Conservation (phyloP, 208 protist genomes). For the Wallacemonas collosoma region DNA sequence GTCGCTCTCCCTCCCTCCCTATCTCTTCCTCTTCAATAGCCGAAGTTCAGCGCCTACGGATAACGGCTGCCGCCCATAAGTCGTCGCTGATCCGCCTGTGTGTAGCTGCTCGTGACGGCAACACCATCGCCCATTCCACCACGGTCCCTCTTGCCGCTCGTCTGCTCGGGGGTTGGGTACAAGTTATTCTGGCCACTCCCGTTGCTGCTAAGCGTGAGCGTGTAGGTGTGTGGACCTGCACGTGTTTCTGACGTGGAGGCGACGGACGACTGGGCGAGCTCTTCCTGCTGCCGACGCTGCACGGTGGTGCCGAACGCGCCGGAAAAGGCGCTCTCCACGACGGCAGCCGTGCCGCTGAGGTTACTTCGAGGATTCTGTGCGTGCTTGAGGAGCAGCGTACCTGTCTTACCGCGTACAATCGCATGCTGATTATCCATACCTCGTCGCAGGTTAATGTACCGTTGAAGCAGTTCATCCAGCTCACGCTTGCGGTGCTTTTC, state of each 20-base stretch:
- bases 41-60: background rate
- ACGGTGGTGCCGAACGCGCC: slow-evolving; percentile 80
- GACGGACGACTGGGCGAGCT: slow-evolving; percentile 11
- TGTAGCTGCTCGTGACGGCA: background rate
- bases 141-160: background rate
- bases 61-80: background rate
- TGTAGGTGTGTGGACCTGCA: too few species aligned
- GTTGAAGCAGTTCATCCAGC: slow-evolving; percentile 84
- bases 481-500: slow-evolving; percentile 84
- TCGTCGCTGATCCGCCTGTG: slow-evolving; percentile 1
- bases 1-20: background rate
- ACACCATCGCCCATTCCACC: background rate
- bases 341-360: slow-evolving; percentile 62
- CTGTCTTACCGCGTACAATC: slow-evolving; percentile 88
- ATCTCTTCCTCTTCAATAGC: background rate
- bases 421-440: slow-evolving; percentile 88
- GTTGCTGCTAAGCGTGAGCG: too few species aligned
- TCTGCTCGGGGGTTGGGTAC: too few species aligned
- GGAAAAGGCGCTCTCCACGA: slow-evolving; percentile 72
- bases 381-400: slow-evolving; percentile 84
- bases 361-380: slow-evolving; percentile 85
- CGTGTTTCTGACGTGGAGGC: background rate
- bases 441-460: slow-evolving; percentile 86
- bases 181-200: too few species aligned
- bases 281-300: slow-evolving; percentile 53